A percentile compares a stretch with the other conserved stretches of the same genome.
These are phyloP conservation scores for Stephanodiscus triporus DNA, from an alignment of 108 stramenopile genomes.

Conservation along the genomic window DNA sequence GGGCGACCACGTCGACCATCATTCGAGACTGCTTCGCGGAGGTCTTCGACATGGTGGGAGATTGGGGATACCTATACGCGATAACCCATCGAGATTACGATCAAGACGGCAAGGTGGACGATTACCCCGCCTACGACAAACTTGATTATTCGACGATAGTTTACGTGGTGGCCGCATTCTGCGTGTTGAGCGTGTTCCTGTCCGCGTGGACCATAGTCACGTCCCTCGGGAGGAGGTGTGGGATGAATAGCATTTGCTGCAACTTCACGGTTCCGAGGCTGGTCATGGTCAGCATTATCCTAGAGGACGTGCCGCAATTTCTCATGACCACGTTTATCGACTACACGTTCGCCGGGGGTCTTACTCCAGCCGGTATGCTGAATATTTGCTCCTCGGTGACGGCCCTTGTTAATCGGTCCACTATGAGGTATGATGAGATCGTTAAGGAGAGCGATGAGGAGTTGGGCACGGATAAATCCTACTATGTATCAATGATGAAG, in stretches of 20 bases:
- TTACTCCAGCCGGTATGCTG: slow-evolving; percentile 29
- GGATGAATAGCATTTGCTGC: slow-evolving; percentile 28
- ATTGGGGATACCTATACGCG: slow-evolving; percentile 12
- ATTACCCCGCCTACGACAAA: not conserved
- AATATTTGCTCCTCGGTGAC: slow-evolving; percentile 43
- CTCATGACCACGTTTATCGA: slow-evolving; percentile 28
- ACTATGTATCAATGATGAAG: not conserved
- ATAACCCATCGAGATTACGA: slow-evolving; percentile 11
- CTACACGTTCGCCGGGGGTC: slow-evolving; percentile 5
- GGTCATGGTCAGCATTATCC: slow-evolving; percentile 13
- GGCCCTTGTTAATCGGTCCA: slow-evolving; percentile 29
- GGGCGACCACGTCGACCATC: not conserved
- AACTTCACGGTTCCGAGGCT: slow-evolving; percentile 37
- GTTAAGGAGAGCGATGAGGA: slow-evolving; percentile 11
- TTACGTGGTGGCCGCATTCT: slow-evolving; percentile 23
- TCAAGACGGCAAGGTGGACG: not conserved
- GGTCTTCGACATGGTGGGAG: slow-evolving; percentile 12
- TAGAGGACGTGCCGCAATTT: slow-evolving; percentile 43
- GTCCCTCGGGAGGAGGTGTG: slow-evolving; percentile 8
- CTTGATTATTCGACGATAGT: slow-evolving; percentile 7
- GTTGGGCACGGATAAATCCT: not conserved
- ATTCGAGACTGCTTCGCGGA: not conserved
- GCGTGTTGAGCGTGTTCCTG: slow-evolving; percentile 17
- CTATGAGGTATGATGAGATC: slow-evolving; percentile 27
- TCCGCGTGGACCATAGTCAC: slow-evolving; percentile 27